Conservation (phyloP, 257 asterid species). For the Nemophila menziesii region DNA sequence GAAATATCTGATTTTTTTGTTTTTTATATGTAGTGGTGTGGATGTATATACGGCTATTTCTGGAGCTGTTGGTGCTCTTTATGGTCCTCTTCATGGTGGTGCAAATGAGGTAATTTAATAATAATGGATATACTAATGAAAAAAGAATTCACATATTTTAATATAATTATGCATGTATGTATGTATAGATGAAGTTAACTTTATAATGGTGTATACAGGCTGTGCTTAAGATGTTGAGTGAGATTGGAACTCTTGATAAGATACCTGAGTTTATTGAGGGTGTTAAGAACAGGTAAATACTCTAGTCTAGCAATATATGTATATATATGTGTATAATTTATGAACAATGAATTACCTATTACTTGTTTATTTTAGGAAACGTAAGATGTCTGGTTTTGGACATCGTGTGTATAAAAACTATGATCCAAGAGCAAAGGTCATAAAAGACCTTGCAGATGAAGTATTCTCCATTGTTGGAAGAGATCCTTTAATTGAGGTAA, state of each 20-base stretch:
- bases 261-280: slow-evolving; percentile 95
- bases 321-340: not conserved
- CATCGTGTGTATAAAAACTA: slow-evolving; percentile 98
- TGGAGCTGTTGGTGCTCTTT: slow-evolving; percentile 99
- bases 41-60: slow-evolving; percentile 96
- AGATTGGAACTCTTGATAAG: slow-evolving; percentile 80
- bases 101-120: slow-evolving; percentile 76
- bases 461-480: slow-evolving; percentile 96
- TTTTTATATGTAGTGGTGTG: slow-evolving; percentile 86
- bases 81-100: slow-evolving; percentile 99
- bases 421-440: slow-evolving; percentile 97
- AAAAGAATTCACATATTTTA: not conserved
- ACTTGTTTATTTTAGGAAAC: slow-evolving; percentile 47
- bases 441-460: slow-evolving; percentile 89
- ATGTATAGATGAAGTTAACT: slow-evolving; percentile 1
- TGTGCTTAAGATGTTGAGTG: slow-evolving; percentile 95
- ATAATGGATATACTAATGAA: not conserved
- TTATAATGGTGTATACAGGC: slow-evolving; percentile 40
- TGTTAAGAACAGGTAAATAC: slow-evolving; percentile 72
- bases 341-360: slow-evolving; percentile 3
- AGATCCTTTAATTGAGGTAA: slow-evolving; percentile 96
- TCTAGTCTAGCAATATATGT: not conserved
- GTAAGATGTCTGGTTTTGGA: slow-evolving; percentile 99
- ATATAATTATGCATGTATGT: not conserved
- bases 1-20: slow-evolving; percentile 11